Evolutionary conservation across 495 filamentous ascomycete genomes (phyloP), one percentile per base, ranked within the genome.

Genomic region (Neurospora sp.): DNA sequence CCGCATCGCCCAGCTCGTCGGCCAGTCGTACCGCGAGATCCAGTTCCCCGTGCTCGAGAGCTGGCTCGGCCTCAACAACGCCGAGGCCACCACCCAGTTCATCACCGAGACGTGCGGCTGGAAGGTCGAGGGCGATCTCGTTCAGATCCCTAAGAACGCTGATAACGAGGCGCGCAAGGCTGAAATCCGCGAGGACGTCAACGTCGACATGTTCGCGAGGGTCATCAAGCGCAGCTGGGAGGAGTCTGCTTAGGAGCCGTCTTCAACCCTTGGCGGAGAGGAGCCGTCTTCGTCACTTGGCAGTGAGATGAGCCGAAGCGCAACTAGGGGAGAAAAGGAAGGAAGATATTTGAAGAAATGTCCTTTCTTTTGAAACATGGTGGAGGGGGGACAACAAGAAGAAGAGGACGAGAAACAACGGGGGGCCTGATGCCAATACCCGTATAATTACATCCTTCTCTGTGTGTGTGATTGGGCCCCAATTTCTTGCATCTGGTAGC

Each of bases 141-240:
- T 89, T 38, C 88, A 95, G 70, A 89, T 89, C 81, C 96, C 96
- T 68, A 85, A 91, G 79, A 99, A 98, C 82, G 92, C 96, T 82
- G 96, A 99, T 87, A 99, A 99, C 82, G 94, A 98, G 89, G 96
- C 93, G 39, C 94, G 96, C 87, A 95, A 94, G 78, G 93, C 93
- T 53, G 92, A 98, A 77, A 94, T 97, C 79, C 89, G 95, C 82
- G 96, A 99, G 87, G 93, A 94, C 74, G 96, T 99, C 68, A 92
- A 93, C 85, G 94, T 99, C 73, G 95, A 97, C 71, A 94, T 94
- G 83, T 94, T 94, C 80, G 82, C 88, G 42, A 85, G 91, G 71
- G 90, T 98, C 73, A 89, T 98, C 78, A 88, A 91, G 77, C 85
- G 96, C 74, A 91, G 92, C 22, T 98, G 94, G 85, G 96, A 99